Conservation (phyloP, 805 yeast genomes). For the Monosporozyma aerobia region DNA sequence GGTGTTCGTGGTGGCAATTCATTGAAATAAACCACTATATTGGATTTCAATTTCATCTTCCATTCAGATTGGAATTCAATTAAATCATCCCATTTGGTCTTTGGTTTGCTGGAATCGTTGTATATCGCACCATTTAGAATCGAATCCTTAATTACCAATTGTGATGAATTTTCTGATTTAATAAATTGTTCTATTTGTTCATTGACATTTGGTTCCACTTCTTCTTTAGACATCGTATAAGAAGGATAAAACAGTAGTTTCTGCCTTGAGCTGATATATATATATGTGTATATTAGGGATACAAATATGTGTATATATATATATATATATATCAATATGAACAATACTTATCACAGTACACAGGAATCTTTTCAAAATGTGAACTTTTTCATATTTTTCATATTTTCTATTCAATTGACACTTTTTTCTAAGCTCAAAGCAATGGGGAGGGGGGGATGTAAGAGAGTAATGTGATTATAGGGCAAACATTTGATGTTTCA, state of each 20-base stretch:
- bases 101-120: slow-evolving; percentile 3
- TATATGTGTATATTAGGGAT: neutral
- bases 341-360: neutral
- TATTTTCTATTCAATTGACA: neutral
- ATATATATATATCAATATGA: neutral
- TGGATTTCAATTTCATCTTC: slow-evolving; percentile 45
- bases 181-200: slow-evolving; percentile 1
- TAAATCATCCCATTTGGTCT: slow-evolving; percentile 26
- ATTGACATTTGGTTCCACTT: neutral
- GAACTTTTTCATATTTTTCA: neutral
- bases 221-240: neutral
- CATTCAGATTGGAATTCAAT: slow-evolving; percentile 53
- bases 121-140: slow-evolving; percentile 1
- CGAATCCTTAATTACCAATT: neutral
- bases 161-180: neutral
- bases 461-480: too few species aligned
- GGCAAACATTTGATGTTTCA: neutral
- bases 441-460: neutral
- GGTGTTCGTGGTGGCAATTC: slow-evolving; percentile 11
- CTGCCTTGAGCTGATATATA: neutral
- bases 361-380: neutral
- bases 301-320: neutral
- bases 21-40: slow-evolving; percentile 52
- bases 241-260: neutral
- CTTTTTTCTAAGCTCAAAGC: neutral